Evolutionary conservation across 768 basidiomycete species (phyloP), one percentile per base, ranked within the genome.

Genomic region (Boletellus ananas): DNA sequence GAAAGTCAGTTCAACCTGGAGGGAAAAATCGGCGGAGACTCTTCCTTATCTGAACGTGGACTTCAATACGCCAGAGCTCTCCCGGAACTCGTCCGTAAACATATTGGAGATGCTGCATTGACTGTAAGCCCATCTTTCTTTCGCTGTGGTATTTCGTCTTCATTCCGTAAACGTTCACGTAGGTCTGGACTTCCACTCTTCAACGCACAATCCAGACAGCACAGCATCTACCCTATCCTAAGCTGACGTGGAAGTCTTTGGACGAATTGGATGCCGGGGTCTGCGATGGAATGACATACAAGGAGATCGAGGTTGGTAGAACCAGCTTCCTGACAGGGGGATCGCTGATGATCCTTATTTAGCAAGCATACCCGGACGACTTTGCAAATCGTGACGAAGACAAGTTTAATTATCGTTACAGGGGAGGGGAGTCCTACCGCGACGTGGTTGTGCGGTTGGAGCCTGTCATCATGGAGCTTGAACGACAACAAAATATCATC

Each of bases 101-200:
- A 94, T 59, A 85, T 97, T 43, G 96, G 95, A 21, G 83, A 94
- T 59, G 86, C 85, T 2, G 81, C 84, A 1, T 69, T 98, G 55
- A 97, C 93, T 38, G 94, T 92, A 50, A 43, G 78, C 21, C 21
- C 14, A 36, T 36, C 17, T 70, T 11, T 18, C 33, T 47, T 47
- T 25, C 14, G 34, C 42, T 14, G n/a, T 13, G 23, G 27, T 21
- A 12, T 20, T 39, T 38, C 14, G 3, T 43, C 6, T 6, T 43
- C 16, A 50, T 38, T 31, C 47, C 6, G 45, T 53, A 16, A 53
- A 43, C 25, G 33, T 31, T 9, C 21, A 7, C n/a, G 18, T 55
- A 94, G 91, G 90, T 98, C 25, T 99, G 96, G 96, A 99, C 96
- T 3, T 98, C 95, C n/a, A 99, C 96, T 1, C 75, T 99, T 44